These are phyloP conservation scores for Anthracocystis panici-leucophaei DNA, from an alignment of 1,284 basidiomycete genomes.

Conservation along the genomic window DNA sequence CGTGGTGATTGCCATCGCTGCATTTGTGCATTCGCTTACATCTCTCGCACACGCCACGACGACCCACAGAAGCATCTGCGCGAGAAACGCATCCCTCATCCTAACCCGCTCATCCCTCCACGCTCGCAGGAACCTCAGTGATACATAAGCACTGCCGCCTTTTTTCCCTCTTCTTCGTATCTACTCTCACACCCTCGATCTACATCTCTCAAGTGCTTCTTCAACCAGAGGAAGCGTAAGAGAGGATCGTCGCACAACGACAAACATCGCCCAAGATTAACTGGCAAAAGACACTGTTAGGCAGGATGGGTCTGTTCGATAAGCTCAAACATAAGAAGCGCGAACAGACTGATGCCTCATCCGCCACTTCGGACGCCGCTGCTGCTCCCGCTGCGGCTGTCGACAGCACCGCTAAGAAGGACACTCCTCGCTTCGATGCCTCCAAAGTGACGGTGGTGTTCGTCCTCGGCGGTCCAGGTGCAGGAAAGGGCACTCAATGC, in stretches of 20 bases:
- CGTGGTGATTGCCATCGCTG: constrained; percentile 46
- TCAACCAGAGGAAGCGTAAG: constrained; percentile 4
- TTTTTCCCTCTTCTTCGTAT: not conserved
- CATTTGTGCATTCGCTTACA: constrained; percentile 61
- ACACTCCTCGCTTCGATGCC: constrained; percentile 76
- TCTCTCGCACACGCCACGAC: constrained; percentile 51
- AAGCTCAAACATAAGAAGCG: constrained; percentile 49
- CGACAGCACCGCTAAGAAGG: constrained; percentile 11
- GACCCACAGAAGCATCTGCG: constrained; percentile 56
- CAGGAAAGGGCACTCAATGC: constrained; percentile 98
- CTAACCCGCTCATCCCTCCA: constrained; percentile 65
- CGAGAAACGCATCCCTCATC: constrained; percentile 61
- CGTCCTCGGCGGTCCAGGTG: constrained; percentile 96
- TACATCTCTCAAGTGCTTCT: constrained; percentile 19
- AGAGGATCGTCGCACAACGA: constrained; percentile 22
- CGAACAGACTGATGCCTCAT: constrained; percentile 8
- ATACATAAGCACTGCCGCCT: not conserved
- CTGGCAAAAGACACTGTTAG: constrained; percentile 50
- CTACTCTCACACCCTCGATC: constrained; percentile 6
- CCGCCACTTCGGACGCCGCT: not conserved
- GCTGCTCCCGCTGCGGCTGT: constrained; percentile 6
- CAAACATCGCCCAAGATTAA: constrained; percentile 48
- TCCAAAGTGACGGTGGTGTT: constrained; percentile 88
- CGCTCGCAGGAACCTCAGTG: constrained; percentile 51
- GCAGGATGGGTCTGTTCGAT: constrained; percentile 54